A percentile compares a stretch with the other conserved stretches of the same genome.
phyloP scores from a whole-genome alignment of 306 rosid genomes.

The Arachis stenosperma region DNA sequence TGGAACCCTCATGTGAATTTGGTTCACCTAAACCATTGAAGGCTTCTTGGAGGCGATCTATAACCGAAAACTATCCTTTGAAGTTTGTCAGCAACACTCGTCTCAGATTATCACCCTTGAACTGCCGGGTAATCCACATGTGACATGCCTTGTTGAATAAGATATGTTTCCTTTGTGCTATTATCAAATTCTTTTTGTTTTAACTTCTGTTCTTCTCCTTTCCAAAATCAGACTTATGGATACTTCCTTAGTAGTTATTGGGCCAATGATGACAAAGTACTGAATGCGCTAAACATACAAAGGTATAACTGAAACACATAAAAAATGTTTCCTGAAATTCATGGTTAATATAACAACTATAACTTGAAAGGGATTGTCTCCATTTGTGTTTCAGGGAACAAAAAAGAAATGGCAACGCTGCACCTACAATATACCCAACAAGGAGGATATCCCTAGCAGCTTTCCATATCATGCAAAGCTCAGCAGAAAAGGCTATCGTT shows the following conservation, averaged over 20 bases:
- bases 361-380: not conserved
- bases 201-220: too few species aligned
- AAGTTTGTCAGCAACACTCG: not conserved
- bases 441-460: not conserved
- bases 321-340: not conserved
- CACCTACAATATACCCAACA: not conserved
- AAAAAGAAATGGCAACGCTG: conserved; percentile 66
- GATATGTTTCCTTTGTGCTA: not conserved
- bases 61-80: conserved; percentile 24
- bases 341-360: not conserved
- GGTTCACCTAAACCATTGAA: conserved; percentile 38
- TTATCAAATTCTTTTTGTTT: not conserved
- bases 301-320: conserved; percentile 44
- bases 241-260: conserved; percentile 49
- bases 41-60: conserved; percentile 37
- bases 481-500: conserved; percentile 59
- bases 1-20: conserved; percentile 43
- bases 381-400: conserved; percentile 54
- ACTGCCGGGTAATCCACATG: conserved; percentile 49
- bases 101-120: conserved; percentile 39
- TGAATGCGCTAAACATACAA: conserved; percentile 52
- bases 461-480: conserved; percentile 55
- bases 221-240: conserved; percentile 31
- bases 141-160: not conserved
- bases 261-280: conserved; percentile 65